Conservation (phyloP, 2,329 filamentous ascomycete genomes). For the Paraphoma chrysanthemicola region DNA sequence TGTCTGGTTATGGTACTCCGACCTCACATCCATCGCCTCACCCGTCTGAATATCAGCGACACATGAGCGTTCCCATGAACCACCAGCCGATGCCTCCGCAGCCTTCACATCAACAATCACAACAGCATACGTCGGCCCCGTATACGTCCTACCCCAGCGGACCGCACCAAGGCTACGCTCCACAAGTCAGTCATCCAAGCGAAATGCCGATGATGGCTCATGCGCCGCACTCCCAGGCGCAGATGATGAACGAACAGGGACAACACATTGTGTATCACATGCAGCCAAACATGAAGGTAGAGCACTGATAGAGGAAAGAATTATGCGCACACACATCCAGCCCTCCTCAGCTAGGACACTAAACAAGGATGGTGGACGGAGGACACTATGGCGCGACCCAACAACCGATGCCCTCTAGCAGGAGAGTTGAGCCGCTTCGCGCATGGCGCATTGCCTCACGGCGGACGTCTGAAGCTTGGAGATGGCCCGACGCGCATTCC, state of each 20-base stretch:
- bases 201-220: constrained; percentile 49
- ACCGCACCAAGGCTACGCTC: constrained; percentile 42
- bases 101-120: constrained; percentile 35
- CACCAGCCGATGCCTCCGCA: constrained; percentile 37
- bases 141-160: constrained; percentile 37
- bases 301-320: constrained; percentile 34
- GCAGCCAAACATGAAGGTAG: constrained; percentile 50
- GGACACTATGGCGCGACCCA: not conserved
- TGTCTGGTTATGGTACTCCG: constrained; percentile 46
- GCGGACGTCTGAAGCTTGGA: not conserved
- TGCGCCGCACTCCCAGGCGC: constrained; percentile 37
- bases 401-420: not conserved
- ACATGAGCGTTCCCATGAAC: constrained; percentile 47
- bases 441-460: not conserved
- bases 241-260: constrained; percentile 49
- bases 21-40: constrained; percentile 47
- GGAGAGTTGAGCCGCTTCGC: not conserved
- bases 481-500: not conserved
- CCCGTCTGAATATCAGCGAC: constrained; percentile 45
- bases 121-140: constrained; percentile 34
- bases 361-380: constrained; percentile 6
- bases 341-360: constrained; percentile 9
- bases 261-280: constrained; percentile 51
- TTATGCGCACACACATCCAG: not conserved
- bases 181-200: constrained; percentile 41